phyloP scores from a whole-genome alignment of 805 yeast species.

The Diddensiella transvaalensis region DNA sequence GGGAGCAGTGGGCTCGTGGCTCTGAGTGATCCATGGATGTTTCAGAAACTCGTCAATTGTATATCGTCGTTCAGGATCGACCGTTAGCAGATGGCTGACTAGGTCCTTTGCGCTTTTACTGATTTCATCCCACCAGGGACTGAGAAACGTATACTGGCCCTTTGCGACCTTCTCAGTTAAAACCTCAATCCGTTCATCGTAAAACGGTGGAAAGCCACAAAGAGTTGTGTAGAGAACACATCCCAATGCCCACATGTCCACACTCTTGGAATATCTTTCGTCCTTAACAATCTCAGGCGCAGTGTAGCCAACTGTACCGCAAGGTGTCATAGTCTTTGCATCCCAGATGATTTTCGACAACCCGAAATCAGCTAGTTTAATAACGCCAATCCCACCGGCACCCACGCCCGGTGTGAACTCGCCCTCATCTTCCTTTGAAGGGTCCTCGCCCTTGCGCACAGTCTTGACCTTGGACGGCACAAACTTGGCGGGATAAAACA shows the following conservation, averaged over 20 bases:
- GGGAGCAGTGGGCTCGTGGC: constrained; percentile 23
- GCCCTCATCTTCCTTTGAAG: constrained; percentile 77
- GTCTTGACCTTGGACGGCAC: constrained; percentile 35
- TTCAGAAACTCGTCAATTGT: constrained; percentile 66
- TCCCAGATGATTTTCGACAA: constrained; percentile 87
- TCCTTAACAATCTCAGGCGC: constrained; percentile 98
- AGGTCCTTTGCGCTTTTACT: constrained; percentile 64
- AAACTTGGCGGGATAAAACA: constrained; percentile 55
- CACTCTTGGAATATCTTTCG: constrained; percentile 86
- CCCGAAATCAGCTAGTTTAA: constrained; percentile 95
- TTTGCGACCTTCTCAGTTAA: constrained; percentile 75
- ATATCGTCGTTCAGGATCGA: constrained; percentile 64
- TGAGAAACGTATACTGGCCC: constrained; percentile 70
- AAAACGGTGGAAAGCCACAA: constrained; percentile 98
- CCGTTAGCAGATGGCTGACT: constrained; percentile 63
- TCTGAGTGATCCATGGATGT: constrained; percentile 69
- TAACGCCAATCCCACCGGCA: constrained; percentile 86
- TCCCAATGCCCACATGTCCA: constrained; percentile 99
- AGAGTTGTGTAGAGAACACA: constrained; percentile 89
- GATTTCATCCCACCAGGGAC: constrained; percentile 91
- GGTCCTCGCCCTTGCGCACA: constrained; percentile 40
- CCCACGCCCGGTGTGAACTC: constrained; percentile 75
- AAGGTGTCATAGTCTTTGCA: constrained; percentile 89
- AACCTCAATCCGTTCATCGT: constrained; percentile 72
- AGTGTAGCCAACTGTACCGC: constrained; percentile 98